Evolutionary conservation across 148 eudicot genomes (phyloP), one percentile per base, ranked within the genome.

Genomic region (Chenopodium suecicum): DNA sequence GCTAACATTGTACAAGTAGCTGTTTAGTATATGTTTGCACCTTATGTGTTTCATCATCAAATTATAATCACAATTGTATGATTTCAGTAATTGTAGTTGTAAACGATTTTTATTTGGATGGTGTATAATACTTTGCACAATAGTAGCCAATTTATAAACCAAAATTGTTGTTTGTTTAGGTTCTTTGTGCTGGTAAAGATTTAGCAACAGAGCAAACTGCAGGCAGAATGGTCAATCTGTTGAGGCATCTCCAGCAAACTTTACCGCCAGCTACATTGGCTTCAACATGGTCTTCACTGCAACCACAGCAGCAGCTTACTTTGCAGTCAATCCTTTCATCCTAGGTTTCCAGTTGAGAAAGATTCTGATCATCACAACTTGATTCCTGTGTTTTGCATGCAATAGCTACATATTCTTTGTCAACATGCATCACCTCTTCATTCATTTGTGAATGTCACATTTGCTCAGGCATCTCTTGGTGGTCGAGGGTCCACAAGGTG

Each of bases 241-340:
- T 93, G 90, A 93, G 90, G 83, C 96, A 92, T 83, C 91, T 95
- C 73, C 98, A 95, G 80, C 96, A 92, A 77, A 93, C 97, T 44
- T 84, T 95, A 73, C 98, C 98, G 31, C 92, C 96, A n/a, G 85
- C 89, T 14, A 88, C 93, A 41, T 86, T 94, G 77, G 91, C 94
- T 77, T 91, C 95, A 34, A 88, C 93, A 47, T 93, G 90, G 94
- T 91, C 98, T 31, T 87, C 93, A 44, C 84, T 95, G 89, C 98
- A 88, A 82, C 98, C 98, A 23, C 98, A 95, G 79, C 97, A 95
- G 80, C 98, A 93, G 87, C 89, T 92, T 65, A 89, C 94, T 27
- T 82, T 95, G 80, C 98, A 95, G 81, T 88, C 98, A 41, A 91
- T 91, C 75, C 92, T 95, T 46, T 91, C 98, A 71, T 88, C 90